Percentiles rank a stretch among this genome's conserved stretches.
These are phyloP conservation scores for Cryptomeria japonica DNA, from an alignment of 75 land plant species.

Conservation along the genomic window DNA sequence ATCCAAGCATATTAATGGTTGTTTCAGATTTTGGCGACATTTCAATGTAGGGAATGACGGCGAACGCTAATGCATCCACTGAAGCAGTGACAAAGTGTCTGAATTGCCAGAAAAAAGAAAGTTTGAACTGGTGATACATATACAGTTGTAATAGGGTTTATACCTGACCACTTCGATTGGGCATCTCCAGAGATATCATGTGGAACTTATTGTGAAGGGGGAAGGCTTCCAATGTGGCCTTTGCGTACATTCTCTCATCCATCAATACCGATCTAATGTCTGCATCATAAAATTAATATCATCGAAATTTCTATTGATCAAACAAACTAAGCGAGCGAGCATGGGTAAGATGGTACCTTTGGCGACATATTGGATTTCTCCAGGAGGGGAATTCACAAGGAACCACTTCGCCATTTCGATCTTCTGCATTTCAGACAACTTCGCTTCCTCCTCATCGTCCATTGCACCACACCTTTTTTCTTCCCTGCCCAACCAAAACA, in stretches of 20 bases:
- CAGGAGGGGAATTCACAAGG: constrained; percentile 82
- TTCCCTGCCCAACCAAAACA: neutral
- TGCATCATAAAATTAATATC: constrained; percentile 18
- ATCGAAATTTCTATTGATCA: neutral
- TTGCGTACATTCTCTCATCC: constrained; percentile 57
- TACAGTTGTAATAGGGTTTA: neutral
- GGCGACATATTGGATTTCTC: constrained; percentile 91
- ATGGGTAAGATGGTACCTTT: constrained; percentile 53
- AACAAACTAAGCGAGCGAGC: neutral
- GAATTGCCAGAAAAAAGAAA: no score
- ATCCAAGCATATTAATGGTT: neutral
- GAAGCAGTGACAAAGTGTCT: neutral
- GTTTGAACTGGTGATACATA: neutral
- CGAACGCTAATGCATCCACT: neutral
- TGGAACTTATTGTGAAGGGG: constrained; percentile 82
- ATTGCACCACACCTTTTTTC: neutral
- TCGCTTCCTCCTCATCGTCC: constrained; percentile 30
- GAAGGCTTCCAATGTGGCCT: constrained; percentile 84
- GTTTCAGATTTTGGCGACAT: neutral
- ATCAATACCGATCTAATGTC: constrained; percentile 63
- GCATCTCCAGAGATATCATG: constrained; percentile 74
- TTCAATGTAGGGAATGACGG: neutral
- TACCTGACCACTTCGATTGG: constrained; percentile 77
- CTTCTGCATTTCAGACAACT: constrained; percentile 77
- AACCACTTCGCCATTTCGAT: constrained; percentile 91